Evolutionary conservation across 257 asterid genomes (phyloP).

Genomic region (Verbascum thapsus): DNA sequence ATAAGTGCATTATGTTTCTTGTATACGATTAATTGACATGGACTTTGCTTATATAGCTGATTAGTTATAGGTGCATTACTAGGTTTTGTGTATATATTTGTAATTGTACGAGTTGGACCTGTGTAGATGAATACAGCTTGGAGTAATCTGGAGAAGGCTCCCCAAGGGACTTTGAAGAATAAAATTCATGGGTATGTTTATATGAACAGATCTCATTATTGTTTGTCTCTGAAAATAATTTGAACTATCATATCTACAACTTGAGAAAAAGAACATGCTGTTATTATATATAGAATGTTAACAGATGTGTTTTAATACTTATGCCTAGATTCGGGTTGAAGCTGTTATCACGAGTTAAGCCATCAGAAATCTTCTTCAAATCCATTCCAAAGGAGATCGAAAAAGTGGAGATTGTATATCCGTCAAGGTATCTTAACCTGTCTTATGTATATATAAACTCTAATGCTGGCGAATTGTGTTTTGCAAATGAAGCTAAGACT

Average conservation of each 20-base stretch:
- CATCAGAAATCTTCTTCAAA: conserved; percentile 88
- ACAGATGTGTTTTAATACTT: conserved; percentile 14
- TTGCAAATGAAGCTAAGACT: background rate
- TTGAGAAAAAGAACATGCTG: conserved; percentile 18
- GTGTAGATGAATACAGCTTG: conserved; percentile 87
- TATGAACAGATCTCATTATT: conserved; percentile 13
- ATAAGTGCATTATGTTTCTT: background rate
- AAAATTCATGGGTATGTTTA: conserved; percentile 75
- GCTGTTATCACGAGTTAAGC: conserved; percentile 85
- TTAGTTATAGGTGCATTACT: conserved; percentile 9
- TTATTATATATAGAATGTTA: conserved; percentile 13
- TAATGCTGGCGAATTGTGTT: conserved; percentile 11
- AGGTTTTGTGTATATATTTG: conserved; percentile 21
- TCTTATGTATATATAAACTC: background rate
- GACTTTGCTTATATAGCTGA: background rate
- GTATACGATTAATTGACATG: background rate
- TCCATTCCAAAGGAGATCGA: conserved; percentile 81
- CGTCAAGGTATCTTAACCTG: conserved; percentile 56
- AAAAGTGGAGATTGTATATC: conserved; percentile 67
- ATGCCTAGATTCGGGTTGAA: conserved; percentile 73
- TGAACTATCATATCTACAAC: background rate
- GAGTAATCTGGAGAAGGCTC: conserved; percentile 83
- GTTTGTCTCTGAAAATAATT: background rate
- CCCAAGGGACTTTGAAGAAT: conserved; percentile 73
- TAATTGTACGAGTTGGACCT: conserved; percentile 31